phyloP scores from a whole-genome alignment of 371 early-diverging fungal genomes.

The Mortierella sp. region DNA sequence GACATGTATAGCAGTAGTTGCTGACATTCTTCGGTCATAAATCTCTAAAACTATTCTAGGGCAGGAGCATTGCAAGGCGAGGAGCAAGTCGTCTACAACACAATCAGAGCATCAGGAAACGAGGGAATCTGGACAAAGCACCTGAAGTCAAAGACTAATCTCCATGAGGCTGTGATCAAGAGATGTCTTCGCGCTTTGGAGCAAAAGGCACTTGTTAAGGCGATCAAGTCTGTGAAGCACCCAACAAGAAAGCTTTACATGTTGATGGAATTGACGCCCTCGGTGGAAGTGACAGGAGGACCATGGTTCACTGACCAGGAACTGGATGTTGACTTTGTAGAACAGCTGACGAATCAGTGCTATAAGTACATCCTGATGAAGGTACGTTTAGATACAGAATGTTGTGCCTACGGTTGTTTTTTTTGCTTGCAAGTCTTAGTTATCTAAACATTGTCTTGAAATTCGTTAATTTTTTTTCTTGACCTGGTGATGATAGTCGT shows the following conservation, averaged over 20 bases:
- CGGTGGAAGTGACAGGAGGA: conserved; percentile 97
- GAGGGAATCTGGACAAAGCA: conserved; percentile 93
- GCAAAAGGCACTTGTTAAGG: conserved; percentile 89
- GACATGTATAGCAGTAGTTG: too few relatives aligned
- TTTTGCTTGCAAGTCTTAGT: background rate
- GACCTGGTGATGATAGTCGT: conserved; percentile 64
- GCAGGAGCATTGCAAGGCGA: conserved; percentile 58
- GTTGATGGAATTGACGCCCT: conserved; percentile 91
- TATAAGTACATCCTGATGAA: conserved; percentile 82
- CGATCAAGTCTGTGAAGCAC: conserved; percentile 95
- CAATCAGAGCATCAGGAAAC: conserved; percentile 86
- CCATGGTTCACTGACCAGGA: conserved; percentile 98
- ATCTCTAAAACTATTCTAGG: conserved; percentile 35
- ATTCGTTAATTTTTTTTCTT: background rate
- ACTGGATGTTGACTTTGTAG: conserved; percentile 95
- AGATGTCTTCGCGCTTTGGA: conserved; percentile 90
- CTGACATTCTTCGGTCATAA: too few relatives aligned
- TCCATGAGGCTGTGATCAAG: conserved; percentile 87
- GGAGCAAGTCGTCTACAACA: conserved; percentile 81
- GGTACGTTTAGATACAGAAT: conserved; percentile 58
- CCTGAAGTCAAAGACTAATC: conserved; percentile 87
- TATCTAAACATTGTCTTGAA: background rate
- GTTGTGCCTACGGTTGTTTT: background rate
- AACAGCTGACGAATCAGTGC: conserved; percentile 82
- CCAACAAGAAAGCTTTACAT: conserved; percentile 96